Evolutionary conservation across 768 basidiomycete genomes (phyloP).

Genomic region (Russula vinacea): DNA sequence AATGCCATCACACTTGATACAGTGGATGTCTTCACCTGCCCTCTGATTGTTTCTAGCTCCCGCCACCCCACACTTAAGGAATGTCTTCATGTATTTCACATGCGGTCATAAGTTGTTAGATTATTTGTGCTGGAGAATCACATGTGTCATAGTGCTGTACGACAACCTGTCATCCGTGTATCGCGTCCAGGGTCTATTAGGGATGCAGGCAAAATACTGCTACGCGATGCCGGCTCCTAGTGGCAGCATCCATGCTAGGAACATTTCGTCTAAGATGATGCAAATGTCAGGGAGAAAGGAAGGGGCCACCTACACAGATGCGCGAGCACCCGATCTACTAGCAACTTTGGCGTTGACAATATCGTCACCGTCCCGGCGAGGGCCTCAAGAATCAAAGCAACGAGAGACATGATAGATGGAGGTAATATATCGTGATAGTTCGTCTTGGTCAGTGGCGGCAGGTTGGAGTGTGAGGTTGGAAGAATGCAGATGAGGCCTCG

Average conservation of each 20-base stretch:
- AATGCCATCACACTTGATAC: not conserved
- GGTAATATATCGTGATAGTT: not conserved
- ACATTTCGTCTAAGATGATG: no score
- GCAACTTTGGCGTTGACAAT: constrained; percentile 13
- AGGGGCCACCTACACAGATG: constrained; percentile 4
- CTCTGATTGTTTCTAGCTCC: not conserved
- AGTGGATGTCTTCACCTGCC: not conserved
- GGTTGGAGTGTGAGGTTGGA: no score
- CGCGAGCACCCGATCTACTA: constrained; percentile 16
- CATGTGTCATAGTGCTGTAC: not conserved
- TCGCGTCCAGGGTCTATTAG: no score
- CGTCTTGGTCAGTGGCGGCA: not conserved
- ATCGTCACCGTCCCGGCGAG: constrained; percentile 4
- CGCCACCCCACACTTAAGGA: no score
- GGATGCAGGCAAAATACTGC: not conserved
- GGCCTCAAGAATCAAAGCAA: not conserved
- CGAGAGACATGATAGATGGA: constrained; percentile 6
- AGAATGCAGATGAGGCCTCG: not conserved
- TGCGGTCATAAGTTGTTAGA: not conserved
- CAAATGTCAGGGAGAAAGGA: no score
- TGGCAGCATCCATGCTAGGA: constrained; percentile 14
- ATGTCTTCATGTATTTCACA: no score
- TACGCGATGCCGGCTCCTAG: constrained; percentile 25
- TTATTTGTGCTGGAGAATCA: not conserved
- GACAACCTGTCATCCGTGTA: not conserved